Conservation (phyloP, 169 alveolate species). For the Cryptosporidium andersoni region DNA sequence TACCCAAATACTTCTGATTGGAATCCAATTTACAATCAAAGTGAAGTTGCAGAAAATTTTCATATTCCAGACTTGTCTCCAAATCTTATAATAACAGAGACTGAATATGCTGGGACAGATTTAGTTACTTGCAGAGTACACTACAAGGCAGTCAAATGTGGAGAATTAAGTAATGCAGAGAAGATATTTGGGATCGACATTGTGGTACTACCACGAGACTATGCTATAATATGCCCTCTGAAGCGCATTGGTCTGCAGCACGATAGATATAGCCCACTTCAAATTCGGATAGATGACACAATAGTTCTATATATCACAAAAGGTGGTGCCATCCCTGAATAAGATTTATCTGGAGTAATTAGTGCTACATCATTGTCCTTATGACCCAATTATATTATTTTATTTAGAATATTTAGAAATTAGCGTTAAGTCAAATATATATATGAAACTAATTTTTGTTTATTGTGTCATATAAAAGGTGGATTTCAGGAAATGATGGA, state of each 20-base stretch:
- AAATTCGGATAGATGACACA: constrained; percentile 51
- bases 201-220: constrained; percentile 44
- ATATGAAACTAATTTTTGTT: too few species aligned
- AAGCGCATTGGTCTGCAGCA: constrained; percentile 64
- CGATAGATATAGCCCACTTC: constrained; percentile 68
- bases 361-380: too few species aligned
- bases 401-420: too few species aligned
- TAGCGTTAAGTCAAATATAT: too few species aligned
- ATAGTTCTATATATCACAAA: constrained; percentile 54
- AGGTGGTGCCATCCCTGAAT: constrained; percentile 66
- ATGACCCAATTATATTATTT: too few species aligned
- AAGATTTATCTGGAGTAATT: neutral
- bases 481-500: too few species aligned
- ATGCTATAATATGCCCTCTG: constrained; percentile 52
- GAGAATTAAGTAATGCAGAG: constrained; percentile 21
- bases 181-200: constrained; percentile 56
- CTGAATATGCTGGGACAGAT: constrained; percentile 65
- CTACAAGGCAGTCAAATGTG: constrained; percentile 36
- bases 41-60: constrained; percentile 19
- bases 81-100: constrained; percentile 2
- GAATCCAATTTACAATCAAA: constrained; percentile 10
- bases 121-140: constrained; percentile 27
- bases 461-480: too few species aligned
- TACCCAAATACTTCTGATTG: constrained; percentile 24
- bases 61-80: constrained; percentile 40